phyloP scores from a whole-genome alignment of 441 rosid species.

The Arabidopsis lyrata region DNA sequence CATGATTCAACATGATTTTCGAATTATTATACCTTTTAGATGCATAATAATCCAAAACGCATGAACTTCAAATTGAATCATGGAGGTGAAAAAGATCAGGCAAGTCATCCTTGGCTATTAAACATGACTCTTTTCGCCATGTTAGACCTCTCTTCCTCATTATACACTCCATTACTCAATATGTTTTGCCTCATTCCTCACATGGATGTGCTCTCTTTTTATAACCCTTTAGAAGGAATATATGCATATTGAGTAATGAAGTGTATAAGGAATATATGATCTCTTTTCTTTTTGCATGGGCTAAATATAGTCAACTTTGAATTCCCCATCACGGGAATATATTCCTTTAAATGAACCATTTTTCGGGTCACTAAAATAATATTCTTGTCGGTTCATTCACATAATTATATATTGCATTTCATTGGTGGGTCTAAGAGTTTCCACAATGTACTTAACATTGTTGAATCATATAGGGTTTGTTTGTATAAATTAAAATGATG shows the following conservation, averaged over 20 bases:
- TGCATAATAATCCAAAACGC: conserved; percentile 19
- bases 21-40: conserved; percentile 16
- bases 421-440: conserved; percentile 8
- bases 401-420: not conserved
- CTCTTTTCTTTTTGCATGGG: conserved; percentile 28
- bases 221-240: conserved; percentile 41
- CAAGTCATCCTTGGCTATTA: conserved; percentile 51
- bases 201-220: conserved; percentile 29
- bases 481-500: not conserved
- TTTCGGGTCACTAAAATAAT: conserved; percentile 16
- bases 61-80: conserved; percentile 28
- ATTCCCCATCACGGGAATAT: conserved; percentile 26
- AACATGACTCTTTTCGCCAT: conserved; percentile 39
- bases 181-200: conserved; percentile 15
- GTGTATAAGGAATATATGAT: too few species aligned
- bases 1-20: conserved; percentile 18
- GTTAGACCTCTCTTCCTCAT: conserved; percentile 40
- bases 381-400: conserved; percentile 14
- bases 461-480: not conserved
- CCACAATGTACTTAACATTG: not conserved
- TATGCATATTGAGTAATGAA: conserved; percentile 32
- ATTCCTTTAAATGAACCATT: conserved; percentile 37
- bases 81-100: conserved; percentile 43
- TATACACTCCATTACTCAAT: conserved; percentile 10
- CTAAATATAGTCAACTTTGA: conserved; percentile 41